Percentiles rank a stretch among this genome's conserved stretches.
phyloP scores from a whole-genome alignment of 202 grass and related monocot genomes.

The Panicum hallii region DNA sequence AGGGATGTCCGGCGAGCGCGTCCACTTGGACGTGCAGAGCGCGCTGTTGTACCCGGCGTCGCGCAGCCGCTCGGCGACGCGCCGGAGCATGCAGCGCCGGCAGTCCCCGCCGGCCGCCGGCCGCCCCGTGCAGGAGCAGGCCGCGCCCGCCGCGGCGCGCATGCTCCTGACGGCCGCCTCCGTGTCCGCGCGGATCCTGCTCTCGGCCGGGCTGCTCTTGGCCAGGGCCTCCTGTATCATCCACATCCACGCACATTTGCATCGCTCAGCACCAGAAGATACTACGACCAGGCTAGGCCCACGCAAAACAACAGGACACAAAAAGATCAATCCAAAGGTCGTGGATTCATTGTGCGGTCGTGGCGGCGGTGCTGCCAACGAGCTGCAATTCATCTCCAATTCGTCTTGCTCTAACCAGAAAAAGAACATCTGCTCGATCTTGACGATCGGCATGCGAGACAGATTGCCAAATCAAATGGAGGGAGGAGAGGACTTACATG shows the following conservation, averaged over 20 bases:
- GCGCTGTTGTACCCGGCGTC: conserved; percentile 72
- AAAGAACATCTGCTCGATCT: neutral
- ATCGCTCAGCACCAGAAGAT: conserved; percentile 24
- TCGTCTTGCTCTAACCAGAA: neutral
- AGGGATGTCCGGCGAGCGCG: conserved; percentile 72
- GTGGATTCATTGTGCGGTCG: neutral
- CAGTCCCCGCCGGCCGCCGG: conserved; percentile 48
- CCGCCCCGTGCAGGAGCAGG: conserved; percentile 53
- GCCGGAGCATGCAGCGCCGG: conserved; percentile 62
- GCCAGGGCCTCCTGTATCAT: conserved; percentile 61
- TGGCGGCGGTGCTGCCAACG: neutral
- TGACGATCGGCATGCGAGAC: neutral
- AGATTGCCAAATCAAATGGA: neutral
- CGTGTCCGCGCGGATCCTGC: conserved; percentile 57
- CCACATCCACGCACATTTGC: conserved; percentile 19
- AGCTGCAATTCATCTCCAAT: neutral
- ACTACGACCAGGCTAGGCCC: conserved; percentile 15
- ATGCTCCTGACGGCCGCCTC: conserved; percentile 50
- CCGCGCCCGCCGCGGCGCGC: conserved; percentile 14
- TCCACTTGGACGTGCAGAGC: conserved; percentile 85
- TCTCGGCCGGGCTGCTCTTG: conserved; percentile 59
- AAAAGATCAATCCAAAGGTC: conserved; percentile 2
- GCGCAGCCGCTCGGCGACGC: conserved; percentile 57
- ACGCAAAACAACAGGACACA: conserved; percentile 1
- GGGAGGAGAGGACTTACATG: conserved; percentile 41